Evolutionary conservation across 2,329 filamentous ascomycete genomes (phyloP).

Genomic region (Cladobotryum mycophilum): DNA sequence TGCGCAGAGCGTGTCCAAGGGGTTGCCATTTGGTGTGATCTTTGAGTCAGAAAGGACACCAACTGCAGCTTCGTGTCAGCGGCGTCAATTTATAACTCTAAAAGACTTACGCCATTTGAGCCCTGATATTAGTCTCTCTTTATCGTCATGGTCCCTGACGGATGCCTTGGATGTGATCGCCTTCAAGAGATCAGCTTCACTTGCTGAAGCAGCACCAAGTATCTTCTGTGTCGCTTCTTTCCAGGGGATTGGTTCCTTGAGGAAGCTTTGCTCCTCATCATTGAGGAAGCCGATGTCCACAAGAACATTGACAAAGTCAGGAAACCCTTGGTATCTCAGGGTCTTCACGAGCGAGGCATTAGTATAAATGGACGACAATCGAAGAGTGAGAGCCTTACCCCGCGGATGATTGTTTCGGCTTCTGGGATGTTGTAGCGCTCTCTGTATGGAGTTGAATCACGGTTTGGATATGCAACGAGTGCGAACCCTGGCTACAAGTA

Average conservation of each 20-base stretch:
- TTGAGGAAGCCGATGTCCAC: conserved; percentile 86
- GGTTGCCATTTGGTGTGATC: conserved; percentile 68
- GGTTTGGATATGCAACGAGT: too few species aligned
- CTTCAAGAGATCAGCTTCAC: conserved; percentile 62
- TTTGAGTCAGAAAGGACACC: conserved; percentile 16
- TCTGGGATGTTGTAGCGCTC: conserved; percentile 94
- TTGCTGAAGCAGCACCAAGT: conserved; percentile 59
- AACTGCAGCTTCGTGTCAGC: not conserved
- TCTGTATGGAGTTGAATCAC: too few species aligned
- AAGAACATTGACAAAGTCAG: conserved; percentile 79
- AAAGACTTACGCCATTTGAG: conserved; percentile 62
- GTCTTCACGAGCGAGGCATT: too few species aligned
- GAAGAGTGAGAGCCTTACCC: too few species aligned
- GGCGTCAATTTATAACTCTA: not conserved
- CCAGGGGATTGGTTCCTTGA: conserved; percentile 68
- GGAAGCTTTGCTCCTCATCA: conserved; percentile 58
- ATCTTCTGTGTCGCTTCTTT: conserved; percentile 78
- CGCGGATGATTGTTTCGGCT: conserved; percentile 76
- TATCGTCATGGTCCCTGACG: conserved; percentile 61
- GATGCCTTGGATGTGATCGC: conserved; percentile 70
- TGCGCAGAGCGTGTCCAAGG: conserved; percentile 85
- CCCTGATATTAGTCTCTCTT: conserved; percentile 64
- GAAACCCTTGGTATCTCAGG: conserved; percentile 86
- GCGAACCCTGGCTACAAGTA: too few species aligned
- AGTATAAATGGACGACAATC: too few species aligned